phyloP scores from a whole-genome alignment of 1,284 basidiomycete genomes.

The Boletus smithii region DNA sequence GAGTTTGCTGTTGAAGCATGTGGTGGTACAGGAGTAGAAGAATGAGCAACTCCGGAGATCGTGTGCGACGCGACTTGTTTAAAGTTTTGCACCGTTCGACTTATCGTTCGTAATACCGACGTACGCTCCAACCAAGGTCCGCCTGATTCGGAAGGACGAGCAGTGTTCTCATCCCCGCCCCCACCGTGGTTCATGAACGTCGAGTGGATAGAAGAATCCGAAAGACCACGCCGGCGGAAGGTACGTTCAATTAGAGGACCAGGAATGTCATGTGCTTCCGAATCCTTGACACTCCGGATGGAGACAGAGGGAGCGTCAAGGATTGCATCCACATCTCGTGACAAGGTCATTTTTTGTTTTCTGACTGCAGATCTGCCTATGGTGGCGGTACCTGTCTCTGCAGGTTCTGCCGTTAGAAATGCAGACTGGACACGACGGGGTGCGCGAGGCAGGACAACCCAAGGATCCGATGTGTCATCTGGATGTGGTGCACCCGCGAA shows the following conservation, averaged over 20 bases:
- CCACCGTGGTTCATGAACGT: conserved; percentile 62
- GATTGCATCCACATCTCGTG: conserved; percentile 73
- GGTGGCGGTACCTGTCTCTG: conserved; percentile 18
- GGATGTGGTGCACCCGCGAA: conserved; percentile 76
- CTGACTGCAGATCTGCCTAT: conserved; percentile 22
- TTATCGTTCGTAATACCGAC: conserved; percentile 34
- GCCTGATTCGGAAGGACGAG: conserved; percentile 1
- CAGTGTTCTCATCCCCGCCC: conserved; percentile 14
- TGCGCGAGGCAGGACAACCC: conserved; percentile 59
- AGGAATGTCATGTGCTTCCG: conserved; percentile 38
- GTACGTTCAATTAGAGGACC: conserved; percentile 60
- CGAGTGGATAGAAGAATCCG: conserved; percentile 87
- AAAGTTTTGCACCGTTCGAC: conserved; percentile 34
- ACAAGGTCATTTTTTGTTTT: conserved; percentile 40
- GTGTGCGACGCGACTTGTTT: conserved; percentile 35
- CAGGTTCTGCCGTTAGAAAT: conserved; percentile 23
- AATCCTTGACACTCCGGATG: conserved; percentile 25
- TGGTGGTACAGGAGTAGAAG: conserved; percentile 2
- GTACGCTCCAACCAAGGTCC: conserved; percentile 19
- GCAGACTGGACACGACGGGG: conserved; percentile 38
- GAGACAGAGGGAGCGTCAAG: conserved; percentile 53
- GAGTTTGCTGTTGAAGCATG: conserved; percentile 2
- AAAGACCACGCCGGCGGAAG: conserved; percentile 75
- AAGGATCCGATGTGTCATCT: conserved; percentile 47
- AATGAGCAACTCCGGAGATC: conserved; percentile 25